Conservation (phyloP, 1,284 basidiomycete genomes). For the Tilletiaria anomala region DNA sequence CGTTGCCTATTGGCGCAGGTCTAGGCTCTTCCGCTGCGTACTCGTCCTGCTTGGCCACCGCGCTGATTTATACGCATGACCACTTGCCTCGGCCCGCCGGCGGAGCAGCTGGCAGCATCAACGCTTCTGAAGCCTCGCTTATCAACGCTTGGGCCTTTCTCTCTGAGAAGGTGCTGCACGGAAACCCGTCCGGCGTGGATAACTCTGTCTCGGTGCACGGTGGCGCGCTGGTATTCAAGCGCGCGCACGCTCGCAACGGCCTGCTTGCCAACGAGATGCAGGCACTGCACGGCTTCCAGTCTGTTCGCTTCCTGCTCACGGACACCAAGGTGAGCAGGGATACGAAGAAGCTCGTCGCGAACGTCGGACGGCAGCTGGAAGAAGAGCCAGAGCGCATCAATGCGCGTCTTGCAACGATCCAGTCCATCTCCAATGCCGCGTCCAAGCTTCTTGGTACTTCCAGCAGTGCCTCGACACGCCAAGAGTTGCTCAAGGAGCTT, state of each 20-base stretch:
- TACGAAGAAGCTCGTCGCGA: constrained; percentile 85
- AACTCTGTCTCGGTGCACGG: constrained; percentile 88
- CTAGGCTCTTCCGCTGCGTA: constrained; percentile 93
- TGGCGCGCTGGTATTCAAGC: constrained; percentile 79
- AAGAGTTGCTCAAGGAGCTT: constrained; percentile 8
- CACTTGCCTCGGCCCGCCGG: constrained; percentile 46
- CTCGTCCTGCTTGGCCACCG: constrained; percentile 68
- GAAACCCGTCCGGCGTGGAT: constrained; percentile 93
- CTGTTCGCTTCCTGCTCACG: constrained; percentile 62
- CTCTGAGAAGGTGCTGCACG: constrained; percentile 89
- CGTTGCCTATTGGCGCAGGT: constrained; percentile 96
- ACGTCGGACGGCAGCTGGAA: constrained; percentile 60
- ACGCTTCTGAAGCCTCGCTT: constrained; percentile 49
- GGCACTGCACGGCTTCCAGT: constrained; percentile 57
- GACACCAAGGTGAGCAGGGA: constrained; percentile 84
- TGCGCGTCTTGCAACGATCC: constrained; percentile 14
- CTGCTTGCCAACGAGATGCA: constrained; percentile 61
- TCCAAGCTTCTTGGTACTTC: constrained; percentile 8
- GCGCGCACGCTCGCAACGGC: constrained; percentile 50
- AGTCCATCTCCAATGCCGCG: constrained; percentile 21
- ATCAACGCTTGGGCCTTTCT: constrained; percentile 90
- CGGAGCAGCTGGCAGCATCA: constrained; percentile 1
- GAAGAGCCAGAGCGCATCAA: constrained; percentile 45
- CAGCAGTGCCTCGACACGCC: constrained; percentile 6
- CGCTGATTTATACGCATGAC: constrained; percentile 50